Evolutionary conservation across 1,284 basidiomycete genomes (phyloP).

Genomic region (Ustilago nuda): DNA sequence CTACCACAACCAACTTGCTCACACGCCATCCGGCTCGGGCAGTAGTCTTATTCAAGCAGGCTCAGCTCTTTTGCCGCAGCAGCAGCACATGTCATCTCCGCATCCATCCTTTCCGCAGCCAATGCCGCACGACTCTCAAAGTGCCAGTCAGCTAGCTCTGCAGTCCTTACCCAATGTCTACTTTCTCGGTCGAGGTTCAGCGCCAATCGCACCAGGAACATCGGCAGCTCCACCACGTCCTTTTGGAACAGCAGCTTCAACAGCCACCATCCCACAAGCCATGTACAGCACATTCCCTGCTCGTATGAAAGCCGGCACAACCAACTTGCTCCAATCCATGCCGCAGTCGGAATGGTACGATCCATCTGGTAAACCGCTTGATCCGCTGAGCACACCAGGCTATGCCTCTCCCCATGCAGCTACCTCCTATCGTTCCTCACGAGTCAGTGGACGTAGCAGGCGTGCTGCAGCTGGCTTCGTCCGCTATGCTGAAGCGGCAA

Average conservation of each 20-base stretch:
- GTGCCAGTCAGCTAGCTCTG: conserved; percentile 19
- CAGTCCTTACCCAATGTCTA: conserved; percentile 24
- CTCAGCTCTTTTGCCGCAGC: conserved; percentile 21
- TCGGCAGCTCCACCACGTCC: conserved; percentile 33
- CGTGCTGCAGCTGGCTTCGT: conserved; percentile 45
- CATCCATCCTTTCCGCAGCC: conserved; percentile 14
- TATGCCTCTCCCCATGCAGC: conserved; percentile 21
- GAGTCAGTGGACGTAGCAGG: conserved; percentile 32
- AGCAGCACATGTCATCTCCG: conserved; percentile 13
- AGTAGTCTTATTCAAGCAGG: conserved; percentile 28
- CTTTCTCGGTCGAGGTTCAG: conserved; percentile 31
- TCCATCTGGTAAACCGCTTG: conserved; percentile 37
- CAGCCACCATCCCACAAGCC: conserved; percentile 74
- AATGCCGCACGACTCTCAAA: conserved; percentile 15
- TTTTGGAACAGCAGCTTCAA: conserved; percentile 32
- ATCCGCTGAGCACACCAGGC: conserved; percentile 29
- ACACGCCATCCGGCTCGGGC: conserved; percentile 23
- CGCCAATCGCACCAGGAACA: conserved; percentile 36
- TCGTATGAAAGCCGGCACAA: conserved; percentile 89
- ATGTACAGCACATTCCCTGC: conserved; percentile 86
- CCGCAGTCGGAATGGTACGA: conserved; percentile 53
- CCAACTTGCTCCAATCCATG: conserved; percentile 91
- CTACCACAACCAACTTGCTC: conserved; percentile 15
- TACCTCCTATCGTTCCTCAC: conserved; percentile 33
- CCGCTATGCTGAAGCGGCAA: conserved; percentile 58